Evolutionary conservation across 352 stramenopile species (phyloP).

Genomic region (Phytophthora aleatoria): DNA sequence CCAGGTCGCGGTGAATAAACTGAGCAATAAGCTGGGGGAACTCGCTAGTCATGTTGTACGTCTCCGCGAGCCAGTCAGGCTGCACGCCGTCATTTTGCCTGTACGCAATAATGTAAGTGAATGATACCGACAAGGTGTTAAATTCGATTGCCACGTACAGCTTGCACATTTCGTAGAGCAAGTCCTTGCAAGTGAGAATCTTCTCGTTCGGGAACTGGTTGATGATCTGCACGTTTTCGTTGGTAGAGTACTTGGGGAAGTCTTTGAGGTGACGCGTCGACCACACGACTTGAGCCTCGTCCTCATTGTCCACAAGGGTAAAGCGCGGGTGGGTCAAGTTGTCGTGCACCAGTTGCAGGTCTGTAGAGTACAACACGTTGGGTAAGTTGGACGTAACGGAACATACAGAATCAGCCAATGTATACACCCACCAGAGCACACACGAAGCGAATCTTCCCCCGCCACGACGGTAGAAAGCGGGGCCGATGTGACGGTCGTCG

Average conservation of each 20-base stretch:
- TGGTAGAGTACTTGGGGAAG: slow-evolving; percentile 47
- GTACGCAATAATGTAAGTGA: slow-evolving; percentile 6
- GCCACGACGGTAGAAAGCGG: slow-evolving; percentile 35
- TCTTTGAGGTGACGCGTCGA: slow-evolving; percentile 59
- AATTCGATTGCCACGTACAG: slow-evolving; percentile 32
- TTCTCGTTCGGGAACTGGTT: slow-evolving; percentile 72
- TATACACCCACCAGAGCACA: slow-evolving; percentile 38
- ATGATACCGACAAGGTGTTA: not conserved
- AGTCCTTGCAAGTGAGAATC: slow-evolving; percentile 62
- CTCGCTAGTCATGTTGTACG: slow-evolving; percentile 63
- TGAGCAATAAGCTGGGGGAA: slow-evolving; percentile 56
- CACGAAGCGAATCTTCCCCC: slow-evolving; percentile 29
- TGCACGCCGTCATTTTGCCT: slow-evolving; percentile 48
- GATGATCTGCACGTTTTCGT: slow-evolving; percentile 54
- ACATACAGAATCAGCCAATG: not conserved
- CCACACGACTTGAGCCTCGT: slow-evolving; percentile 56
- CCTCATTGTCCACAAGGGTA: slow-evolving; percentile 44
- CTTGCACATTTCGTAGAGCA: slow-evolving; percentile 68
- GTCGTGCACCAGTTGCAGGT: slow-evolving; percentile 45
- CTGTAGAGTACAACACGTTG: slow-evolving; percentile 16
- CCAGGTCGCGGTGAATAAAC: slow-evolving; percentile 46
- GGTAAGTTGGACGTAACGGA: not conserved
- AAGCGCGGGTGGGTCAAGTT: slow-evolving; percentile 50
- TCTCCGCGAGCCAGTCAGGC: slow-evolving; percentile 52
- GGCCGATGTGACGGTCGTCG: slow-evolving; percentile 27